These are phyloP conservation scores for Chalaropsis ovoidea DNA, from an alignment of 2,329 filamentous ascomycete species.

Conservation along the genomic window DNA sequence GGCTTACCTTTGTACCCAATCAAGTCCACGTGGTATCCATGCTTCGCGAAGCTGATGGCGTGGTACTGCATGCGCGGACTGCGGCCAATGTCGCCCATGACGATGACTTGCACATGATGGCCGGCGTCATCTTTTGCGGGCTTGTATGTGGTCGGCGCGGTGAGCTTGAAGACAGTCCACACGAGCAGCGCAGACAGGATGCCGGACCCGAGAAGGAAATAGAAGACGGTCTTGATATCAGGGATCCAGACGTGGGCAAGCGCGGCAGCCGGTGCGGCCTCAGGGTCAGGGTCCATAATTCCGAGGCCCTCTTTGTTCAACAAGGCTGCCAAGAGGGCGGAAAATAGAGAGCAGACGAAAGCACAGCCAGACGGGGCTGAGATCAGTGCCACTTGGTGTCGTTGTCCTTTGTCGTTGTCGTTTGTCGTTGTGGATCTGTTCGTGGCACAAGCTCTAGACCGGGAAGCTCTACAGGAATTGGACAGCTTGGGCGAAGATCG, in stretches of 20 bases:
- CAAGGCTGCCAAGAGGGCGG: not conserved
- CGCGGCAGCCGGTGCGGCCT: constrained; percentile 8
- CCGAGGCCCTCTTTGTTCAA: not conserved
- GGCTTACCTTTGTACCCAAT: constrained; percentile 72
- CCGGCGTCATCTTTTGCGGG: constrained; percentile 33
- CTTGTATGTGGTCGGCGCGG: constrained; percentile 33
- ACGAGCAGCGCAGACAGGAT: constrained; percentile 17
- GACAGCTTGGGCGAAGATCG: not conserved
- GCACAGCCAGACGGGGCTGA: too few relatives aligned
- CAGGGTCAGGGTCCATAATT: not conserved
- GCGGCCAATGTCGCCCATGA: constrained; percentile 87
- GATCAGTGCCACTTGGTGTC: not conserved
- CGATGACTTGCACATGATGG: constrained; percentile 63
- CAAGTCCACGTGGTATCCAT: constrained; percentile 69
- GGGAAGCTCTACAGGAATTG: not conserved
- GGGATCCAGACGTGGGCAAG: constrained; percentile 20
- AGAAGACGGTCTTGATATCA: constrained; percentile 24
- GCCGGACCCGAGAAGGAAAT: constrained; percentile 15
- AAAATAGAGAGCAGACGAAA: not conserved
- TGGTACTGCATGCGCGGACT: constrained; percentile 99
- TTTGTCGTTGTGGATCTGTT: not conserved
- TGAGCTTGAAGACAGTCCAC: constrained; percentile 26
- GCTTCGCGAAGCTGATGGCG: constrained; percentile 78
- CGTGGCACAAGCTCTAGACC: not conserved
- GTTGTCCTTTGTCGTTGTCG: not conserved